phyloP scores from a whole-genome alignment of 225 moss, liverwort and hornwort species.

The Rhytidiadelphus loreus region DNA sequence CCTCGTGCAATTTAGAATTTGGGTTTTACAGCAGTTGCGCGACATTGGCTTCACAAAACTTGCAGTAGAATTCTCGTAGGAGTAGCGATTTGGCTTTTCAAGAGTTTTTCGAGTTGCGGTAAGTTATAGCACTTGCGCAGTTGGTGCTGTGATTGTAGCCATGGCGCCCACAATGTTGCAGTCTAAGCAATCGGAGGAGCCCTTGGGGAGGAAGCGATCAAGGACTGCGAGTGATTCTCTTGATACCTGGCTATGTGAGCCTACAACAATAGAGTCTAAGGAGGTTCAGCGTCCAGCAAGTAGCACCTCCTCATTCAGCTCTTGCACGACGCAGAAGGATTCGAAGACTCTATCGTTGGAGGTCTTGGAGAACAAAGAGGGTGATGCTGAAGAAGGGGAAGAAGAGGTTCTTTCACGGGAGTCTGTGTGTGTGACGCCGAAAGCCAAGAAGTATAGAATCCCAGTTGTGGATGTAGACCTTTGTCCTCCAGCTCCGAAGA shows the following conservation, averaged over 20 bases:
- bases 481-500: slow-evolving; percentile 49
- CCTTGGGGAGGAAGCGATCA: neutral
- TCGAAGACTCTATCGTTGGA: neutral
- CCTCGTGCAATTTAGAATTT: neutral
- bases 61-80: neutral
- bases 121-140: neutral
- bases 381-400: neutral
- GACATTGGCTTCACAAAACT: neutral
- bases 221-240: neutral
- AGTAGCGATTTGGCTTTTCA: neutral
- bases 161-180: slow-evolving; percentile 12
- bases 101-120: neutral
- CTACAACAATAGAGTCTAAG: neutral
- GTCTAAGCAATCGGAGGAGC: neutral
- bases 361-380: neutral
- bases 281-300: neutral
- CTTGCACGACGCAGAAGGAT: slow-evolving; percentile 27
- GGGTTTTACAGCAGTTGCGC: neutral
- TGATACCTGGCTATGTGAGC: slow-evolving; percentile 11
- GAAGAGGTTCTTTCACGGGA: slow-evolving; percentile 3
- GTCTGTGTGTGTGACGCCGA: slow-evolving; percentile 32
- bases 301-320: slow-evolving; percentile 10
- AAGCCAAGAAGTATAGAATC: slow-evolving; percentile 30
- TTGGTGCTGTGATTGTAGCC: neutral
- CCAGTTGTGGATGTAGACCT: slow-evolving; percentile 23